Percentiles rank a stretch among this genome's conserved stretches.
Evolutionary conservation across 345 rosid species (phyloP).

Genomic region (Populus davidiana): DNA sequence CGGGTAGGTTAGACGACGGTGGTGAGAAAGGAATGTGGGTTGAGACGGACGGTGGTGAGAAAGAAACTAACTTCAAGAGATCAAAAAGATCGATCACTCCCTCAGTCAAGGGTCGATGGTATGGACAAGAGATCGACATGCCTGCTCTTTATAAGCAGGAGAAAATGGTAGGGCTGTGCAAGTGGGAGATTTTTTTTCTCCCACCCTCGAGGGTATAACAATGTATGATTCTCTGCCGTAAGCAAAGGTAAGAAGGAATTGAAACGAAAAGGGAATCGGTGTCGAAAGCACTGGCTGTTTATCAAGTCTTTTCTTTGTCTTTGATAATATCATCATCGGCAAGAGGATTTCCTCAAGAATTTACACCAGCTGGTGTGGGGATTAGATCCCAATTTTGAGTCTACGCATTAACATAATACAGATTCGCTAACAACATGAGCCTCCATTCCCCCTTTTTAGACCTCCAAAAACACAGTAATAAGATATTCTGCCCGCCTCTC

Average conservation of each 20-base stretch:
- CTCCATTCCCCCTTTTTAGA: constrained; percentile 6
- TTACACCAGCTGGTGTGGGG: constrained; percentile 38
- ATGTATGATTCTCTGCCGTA: constrained; percentile 42
- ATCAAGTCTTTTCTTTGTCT: constrained; percentile 31
- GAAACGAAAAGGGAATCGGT: constrained; percentile 24
- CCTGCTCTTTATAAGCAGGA: constrained; percentile 44
- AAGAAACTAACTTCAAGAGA: constrained; percentile 7
- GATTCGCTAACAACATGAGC: constrained; percentile 27
- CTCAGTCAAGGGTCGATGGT: constrained; percentile 32
- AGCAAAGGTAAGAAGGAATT: constrained; percentile 24
- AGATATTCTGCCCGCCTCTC: constrained; percentile 22
- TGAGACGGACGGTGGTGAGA: not conserved
- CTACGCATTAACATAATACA: constrained; percentile 13
- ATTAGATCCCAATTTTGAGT: constrained; percentile 37
- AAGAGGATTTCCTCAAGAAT: constrained; percentile 23
- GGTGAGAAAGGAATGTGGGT: not conserved
- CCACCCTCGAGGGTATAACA: not conserved
- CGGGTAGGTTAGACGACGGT: not conserved
- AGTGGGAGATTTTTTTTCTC: constrained; percentile 37
- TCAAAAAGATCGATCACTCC: not conserved
- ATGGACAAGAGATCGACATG: constrained; percentile 32
- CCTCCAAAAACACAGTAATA: constrained; percentile 17
- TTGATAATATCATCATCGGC: constrained; percentile 29
- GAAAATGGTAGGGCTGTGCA: constrained; percentile 30
- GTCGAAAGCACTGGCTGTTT: constrained; percentile 23